Evolutionary conservation across 129 eudicot genomes (phyloP).

Genomic region (Sambucus nigra): DNA sequence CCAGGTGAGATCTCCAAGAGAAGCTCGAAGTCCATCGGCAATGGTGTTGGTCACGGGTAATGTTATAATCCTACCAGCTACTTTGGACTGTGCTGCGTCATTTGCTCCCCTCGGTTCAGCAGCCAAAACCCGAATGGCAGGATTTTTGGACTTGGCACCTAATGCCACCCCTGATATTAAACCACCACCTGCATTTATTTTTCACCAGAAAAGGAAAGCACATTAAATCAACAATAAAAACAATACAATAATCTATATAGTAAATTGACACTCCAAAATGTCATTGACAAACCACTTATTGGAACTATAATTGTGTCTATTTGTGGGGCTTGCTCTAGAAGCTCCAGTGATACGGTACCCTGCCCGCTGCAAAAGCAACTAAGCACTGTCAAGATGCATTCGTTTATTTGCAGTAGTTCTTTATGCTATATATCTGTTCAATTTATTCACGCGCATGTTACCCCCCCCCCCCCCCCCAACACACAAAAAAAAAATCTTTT

Average conservation of each 20-base stretch:
- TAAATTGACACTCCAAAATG: neutral
- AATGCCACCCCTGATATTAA: conserved; percentile 81
- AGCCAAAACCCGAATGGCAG: conserved; percentile 67
- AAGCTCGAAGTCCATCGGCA: conserved; percentile 97
- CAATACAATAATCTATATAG: neutral
- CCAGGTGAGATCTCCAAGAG: conserved; percentile 90
- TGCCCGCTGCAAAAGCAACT: conserved; percentile 51
- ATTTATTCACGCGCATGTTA: no score
- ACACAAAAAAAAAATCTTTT: no score
- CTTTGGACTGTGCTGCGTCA: conserved; percentile 90
- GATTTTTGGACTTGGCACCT: conserved; percentile 92
- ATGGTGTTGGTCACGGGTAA: conserved; percentile 69
- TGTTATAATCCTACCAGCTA: conserved; percentile 53
- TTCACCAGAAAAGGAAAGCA: neutral
- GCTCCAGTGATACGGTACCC: conserved; percentile 87
- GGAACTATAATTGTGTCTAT: conserved; percentile 88
- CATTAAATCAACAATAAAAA: conserved; percentile 11
- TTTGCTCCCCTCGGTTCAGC: conserved; percentile 97
- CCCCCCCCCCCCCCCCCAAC: neutral
- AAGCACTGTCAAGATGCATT: conserved; percentile 1
- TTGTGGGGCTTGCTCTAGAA: conserved; percentile 70
- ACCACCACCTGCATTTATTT: conserved; percentile 68
- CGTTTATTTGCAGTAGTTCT: no score
- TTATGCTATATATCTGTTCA: no score
- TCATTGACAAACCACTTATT: conserved; percentile 58